Evolutionary conservation across 139 green algal species (phyloP).

Genomic region (Ettlia oleoabundans): DNA sequence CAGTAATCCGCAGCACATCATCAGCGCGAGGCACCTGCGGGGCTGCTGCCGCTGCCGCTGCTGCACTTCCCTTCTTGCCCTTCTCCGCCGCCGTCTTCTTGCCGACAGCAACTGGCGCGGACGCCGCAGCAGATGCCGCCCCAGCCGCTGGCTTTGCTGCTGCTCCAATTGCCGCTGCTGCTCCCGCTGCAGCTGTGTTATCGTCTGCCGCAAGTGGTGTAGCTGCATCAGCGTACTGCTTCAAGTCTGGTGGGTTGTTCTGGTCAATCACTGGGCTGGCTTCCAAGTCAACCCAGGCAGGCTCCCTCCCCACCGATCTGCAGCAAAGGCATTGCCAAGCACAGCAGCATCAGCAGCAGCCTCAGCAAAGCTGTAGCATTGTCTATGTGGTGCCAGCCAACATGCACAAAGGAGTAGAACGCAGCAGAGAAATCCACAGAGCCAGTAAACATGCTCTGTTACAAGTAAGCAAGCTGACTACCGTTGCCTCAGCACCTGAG

Average conservation of each 20-base stretch:
- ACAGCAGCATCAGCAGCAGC: neutral
- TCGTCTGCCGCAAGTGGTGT: neutral
- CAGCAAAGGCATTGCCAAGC: neutral
- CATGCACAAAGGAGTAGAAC: too few species aligned
- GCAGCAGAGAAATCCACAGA: too few species aligned
- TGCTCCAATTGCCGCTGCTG: constrained; percentile 29
- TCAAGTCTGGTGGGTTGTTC: constrained; percentile 74
- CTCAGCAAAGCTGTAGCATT: neutral
- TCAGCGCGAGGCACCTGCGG: neutral
- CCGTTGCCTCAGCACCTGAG: constrained; percentile 42
- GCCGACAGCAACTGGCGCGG: too few species aligned
- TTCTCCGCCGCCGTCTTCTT: constrained; percentile 18
- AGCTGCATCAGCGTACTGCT: constrained; percentile 54
- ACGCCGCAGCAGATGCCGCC: neutral
- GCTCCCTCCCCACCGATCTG: constrained; percentile 39
- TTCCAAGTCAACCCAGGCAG: constrained; percentile 73
- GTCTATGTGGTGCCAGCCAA: too few species aligned
- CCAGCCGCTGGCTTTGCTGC: constrained; percentile 18
- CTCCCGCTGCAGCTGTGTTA: constrained; percentile 18
- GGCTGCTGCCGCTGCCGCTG: neutral
- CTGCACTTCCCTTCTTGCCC: constrained; percentile 17
- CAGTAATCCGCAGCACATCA: constrained; percentile 20
- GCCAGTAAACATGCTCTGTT: neutral
- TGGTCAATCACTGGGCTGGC: constrained; percentile 65
- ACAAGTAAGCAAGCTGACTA: neutral